These are phyloP conservation scores for Leucoagaricus sp. DNA, from an alignment of 1,284 basidiomycete species.

Conservation along the genomic window DNA sequence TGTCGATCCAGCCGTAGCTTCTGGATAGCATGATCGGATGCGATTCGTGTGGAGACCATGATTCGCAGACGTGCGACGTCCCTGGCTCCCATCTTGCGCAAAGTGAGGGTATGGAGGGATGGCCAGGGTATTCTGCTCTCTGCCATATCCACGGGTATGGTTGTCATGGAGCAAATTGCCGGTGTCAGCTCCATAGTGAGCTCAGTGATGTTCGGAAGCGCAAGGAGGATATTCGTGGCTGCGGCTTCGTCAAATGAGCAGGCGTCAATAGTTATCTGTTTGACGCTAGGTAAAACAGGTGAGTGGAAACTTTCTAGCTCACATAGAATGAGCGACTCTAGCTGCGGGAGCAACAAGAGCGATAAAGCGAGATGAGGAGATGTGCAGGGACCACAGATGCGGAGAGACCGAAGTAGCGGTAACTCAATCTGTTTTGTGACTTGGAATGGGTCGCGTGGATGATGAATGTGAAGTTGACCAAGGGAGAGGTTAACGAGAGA, in stretches of 20 bases:
- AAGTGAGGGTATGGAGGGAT: slow-evolving; percentile 28
- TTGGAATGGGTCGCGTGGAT: slow-evolving; percentile 31
- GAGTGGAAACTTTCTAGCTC: slow-evolving; percentile 35
- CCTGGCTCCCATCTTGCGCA: slow-evolving; percentile 29
- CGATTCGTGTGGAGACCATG: slow-evolving; percentile 28
- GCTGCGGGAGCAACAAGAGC: slow-evolving; percentile 33
- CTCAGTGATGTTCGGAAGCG: slow-evolving; percentile 33
- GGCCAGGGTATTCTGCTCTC: slow-evolving; percentile 29
- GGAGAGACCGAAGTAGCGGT: slow-evolving; percentile 32
- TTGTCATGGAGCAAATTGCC: slow-evolving; percentile 27
- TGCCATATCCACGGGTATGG: background rate
- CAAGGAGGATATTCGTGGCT: slow-evolving; percentile 30
- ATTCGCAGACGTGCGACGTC: slow-evolving; percentile 32
- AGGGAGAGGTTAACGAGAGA: slow-evolving; percentile 42
- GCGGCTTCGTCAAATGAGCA: slow-evolving; percentile 33
- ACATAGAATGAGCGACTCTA: slow-evolving; percentile 36
- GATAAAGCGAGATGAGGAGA: slow-evolving; percentile 32
- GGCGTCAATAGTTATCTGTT: slow-evolving; percentile 30
- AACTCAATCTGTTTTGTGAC: slow-evolving; percentile 25
- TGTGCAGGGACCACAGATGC: slow-evolving; percentile 34
- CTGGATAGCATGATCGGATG: slow-evolving; percentile 25
- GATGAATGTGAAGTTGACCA: slow-evolving; percentile 34
- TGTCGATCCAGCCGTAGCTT: slow-evolving; percentile 35
- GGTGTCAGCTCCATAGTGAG: slow-evolving; percentile 33
- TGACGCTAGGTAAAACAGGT: slow-evolving; percentile 31